Conservation (phyloP, 1,284 basidiomycete genomes). For the Kwoniella shivajii region DNA sequence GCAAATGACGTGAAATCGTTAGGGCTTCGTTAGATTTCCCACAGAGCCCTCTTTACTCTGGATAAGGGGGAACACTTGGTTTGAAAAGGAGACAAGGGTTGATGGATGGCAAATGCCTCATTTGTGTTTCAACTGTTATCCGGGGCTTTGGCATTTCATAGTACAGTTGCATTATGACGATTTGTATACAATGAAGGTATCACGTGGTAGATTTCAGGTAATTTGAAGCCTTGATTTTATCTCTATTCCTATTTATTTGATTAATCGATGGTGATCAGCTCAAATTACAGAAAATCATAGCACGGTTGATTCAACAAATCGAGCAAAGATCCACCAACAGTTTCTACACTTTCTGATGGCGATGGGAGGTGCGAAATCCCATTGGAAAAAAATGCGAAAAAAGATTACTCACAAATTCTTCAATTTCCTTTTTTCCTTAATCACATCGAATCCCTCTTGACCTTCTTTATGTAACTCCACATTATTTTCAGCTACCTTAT, state of each 20-base stretch:
- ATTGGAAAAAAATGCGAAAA: not conserved
- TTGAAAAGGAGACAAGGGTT: too few relatives aligned
- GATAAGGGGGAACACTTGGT: too few relatives aligned
- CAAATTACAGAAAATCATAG: too few relatives aligned
- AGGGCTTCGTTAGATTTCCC: too few relatives aligned
- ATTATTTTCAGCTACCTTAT: constrained; percentile 22
- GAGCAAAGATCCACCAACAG: not conserved
- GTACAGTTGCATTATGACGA: not conserved
- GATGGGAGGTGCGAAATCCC: not conserved
- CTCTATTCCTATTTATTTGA: constrained; percentile 37
- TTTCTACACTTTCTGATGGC: not conserved
- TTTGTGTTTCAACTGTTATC: not conserved
- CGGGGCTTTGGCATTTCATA: not conserved
- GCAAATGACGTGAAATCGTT: too few relatives aligned
- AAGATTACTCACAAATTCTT: constrained; percentile 41
- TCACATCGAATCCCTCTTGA: constrained; percentile 35
- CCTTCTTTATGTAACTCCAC: constrained; percentile 20
- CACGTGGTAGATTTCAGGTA: constrained; percentile 45
- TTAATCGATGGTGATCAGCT: not conserved
- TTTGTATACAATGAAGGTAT: not conserved
- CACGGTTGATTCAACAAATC: not conserved
- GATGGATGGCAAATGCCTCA: too few relatives aligned
- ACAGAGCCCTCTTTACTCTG: too few relatives aligned
- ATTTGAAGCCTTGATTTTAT: constrained; percentile 51
- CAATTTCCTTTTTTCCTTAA: constrained; percentile 46